phyloP scores from a whole-genome alignment of 2,329 filamentous ascomycete species.

The Fusarium sp. region DNA sequence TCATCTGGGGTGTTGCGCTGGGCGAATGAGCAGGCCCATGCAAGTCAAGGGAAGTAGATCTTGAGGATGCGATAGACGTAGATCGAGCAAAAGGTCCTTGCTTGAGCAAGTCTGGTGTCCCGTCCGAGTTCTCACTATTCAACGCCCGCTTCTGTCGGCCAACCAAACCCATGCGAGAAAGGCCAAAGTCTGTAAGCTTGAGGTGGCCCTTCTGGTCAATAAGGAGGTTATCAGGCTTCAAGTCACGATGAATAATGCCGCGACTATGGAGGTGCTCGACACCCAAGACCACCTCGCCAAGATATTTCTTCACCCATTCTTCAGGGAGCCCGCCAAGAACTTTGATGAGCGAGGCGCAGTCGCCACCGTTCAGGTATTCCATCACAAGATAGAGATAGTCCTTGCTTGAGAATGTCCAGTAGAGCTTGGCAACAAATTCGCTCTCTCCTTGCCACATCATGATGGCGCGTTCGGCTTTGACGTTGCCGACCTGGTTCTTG shows the following conservation, averaged over 20 bases:
- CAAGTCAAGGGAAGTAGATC: conserved; percentile 93
- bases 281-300: conserved; percentile 95
- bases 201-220: conserved; percentile 97
- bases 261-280: conserved; percentile 95
- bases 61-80: conserved; percentile 87
- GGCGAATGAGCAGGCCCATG: conserved; percentile 81
- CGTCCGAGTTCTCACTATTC: conserved; percentile 79
- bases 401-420: conserved; percentile 99
- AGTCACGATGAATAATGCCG: conserved; percentile 94
- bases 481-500: conserved; percentile 99
- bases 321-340: conserved; percentile 91
- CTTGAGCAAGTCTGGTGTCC: conserved; percentile 92
- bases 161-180: conserved; percentile 96
- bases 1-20: conserved; percentile 86
- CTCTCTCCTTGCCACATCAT: conserved; percentile 99
- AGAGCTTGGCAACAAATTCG: conserved; percentile 98
- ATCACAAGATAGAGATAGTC: conserved; percentile 99
- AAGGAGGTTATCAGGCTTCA: conserved; percentile 96
- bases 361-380: conserved; percentile 98
- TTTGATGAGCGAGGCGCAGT: conserved; percentile 97
- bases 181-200: conserved; percentile 96
- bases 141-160: conserved; percentile 95
- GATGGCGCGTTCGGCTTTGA: conserved; percentile 97
- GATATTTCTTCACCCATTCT: conserved; percentile 98
- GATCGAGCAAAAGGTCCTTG: conserved; percentile 90